phyloP scores from a whole-genome alignment of 2,329 filamentous ascomycete genomes.

The Paecilomyces formosus region DNA sequence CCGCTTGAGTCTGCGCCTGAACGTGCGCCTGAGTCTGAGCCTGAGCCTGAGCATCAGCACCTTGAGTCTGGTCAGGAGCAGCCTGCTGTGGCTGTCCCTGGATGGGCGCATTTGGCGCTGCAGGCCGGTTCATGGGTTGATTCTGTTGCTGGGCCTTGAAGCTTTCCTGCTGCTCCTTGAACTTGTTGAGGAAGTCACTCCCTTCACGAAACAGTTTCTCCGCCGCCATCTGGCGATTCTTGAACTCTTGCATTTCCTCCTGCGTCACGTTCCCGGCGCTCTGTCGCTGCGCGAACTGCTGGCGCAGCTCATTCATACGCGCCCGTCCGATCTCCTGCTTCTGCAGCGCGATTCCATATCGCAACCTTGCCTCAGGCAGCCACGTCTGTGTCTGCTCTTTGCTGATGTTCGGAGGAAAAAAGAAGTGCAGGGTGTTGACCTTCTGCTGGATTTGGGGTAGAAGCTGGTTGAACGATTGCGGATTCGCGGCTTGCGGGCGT shows the following conservation, averaged over 20 bases:
- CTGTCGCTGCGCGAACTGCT: conserved; percentile 31
- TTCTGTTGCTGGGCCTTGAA: conserved; percentile 33
- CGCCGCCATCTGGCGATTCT: conserved; percentile 31
- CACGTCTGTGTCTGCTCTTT: conserved; percentile 37
- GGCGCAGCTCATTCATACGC: conserved; percentile 35
- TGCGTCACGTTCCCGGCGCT: conserved; percentile 30
- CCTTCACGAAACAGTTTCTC: conserved; percentile 37
- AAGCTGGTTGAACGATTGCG: conserved; percentile 34
- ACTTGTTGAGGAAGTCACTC: conserved; percentile 40
- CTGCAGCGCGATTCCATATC: conserved; percentile 42
- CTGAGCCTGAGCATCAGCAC: conserved; percentile 1
- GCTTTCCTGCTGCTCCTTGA: conserved; percentile 41
- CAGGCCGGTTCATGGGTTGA: conserved; percentile 16
- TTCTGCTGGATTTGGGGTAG: conserved; percentile 40
- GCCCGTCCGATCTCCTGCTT: conserved; percentile 40
- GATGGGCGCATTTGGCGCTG: conserved; percentile 7
- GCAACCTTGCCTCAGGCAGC: conserved; percentile 39
- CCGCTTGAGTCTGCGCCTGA: conserved; percentile 1
- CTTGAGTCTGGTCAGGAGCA: conserved; percentile 6
- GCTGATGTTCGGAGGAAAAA: conserved; percentile 37
- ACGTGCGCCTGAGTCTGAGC: background rate
- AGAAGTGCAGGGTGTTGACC: conserved; percentile 37
- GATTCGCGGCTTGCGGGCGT: conserved; percentile 26
- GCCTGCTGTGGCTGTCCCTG: conserved; percentile 13
- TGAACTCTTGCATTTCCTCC: conserved; percentile 37